Percentiles rank a stretch among this genome's conserved stretches.
phyloP scores from a whole-genome alignment of 2,329 filamentous ascomycete species.

The Penicillium glabrum region DNA sequence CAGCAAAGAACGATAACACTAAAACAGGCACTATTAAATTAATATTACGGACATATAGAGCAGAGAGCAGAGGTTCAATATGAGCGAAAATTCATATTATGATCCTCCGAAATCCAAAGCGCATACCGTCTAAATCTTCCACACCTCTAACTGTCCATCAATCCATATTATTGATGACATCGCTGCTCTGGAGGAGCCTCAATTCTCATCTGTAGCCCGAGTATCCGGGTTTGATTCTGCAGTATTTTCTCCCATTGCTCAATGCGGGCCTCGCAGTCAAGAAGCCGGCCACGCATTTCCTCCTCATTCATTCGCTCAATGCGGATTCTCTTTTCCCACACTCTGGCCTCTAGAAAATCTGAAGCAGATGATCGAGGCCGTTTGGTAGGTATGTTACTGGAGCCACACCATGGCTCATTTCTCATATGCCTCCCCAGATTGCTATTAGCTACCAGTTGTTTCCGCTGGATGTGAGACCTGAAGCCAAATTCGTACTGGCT shows the following conservation, averaged over 20 bases:
- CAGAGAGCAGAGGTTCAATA: not conserved
- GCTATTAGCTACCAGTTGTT: not conserved
- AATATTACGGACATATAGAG: not conserved
- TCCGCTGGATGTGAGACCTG: not conserved
- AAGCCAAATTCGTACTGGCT: not conserved
- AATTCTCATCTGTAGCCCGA: slow-evolving; percentile 16
- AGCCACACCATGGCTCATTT: not conserved
- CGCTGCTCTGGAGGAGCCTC: not conserved
- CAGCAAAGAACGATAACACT: too few relatives aligned
- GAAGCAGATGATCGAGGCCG: not conserved
- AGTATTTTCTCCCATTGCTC: slow-evolving; percentile 25
- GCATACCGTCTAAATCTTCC: not conserved
- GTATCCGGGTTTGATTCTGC: slow-evolving; percentile 18
- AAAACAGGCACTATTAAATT: not conserved
- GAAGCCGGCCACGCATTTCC: slow-evolving; percentile 28
- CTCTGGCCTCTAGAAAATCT: not conserved
- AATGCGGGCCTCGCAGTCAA: slow-evolving; percentile 28
- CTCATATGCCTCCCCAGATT: not conserved
- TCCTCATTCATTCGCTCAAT: slow-evolving; percentile 17
- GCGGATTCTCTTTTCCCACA: slow-evolving; percentile 10
- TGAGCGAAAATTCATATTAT: not conserved
- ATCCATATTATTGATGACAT: not conserved
- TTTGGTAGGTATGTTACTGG: not conserved
- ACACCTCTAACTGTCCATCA: not conserved
- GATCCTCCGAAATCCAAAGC: not conserved